phyloP scores from a whole-genome alignment of 169 alveolate genomes.

The Cryptosporidium viatorum region DNA sequence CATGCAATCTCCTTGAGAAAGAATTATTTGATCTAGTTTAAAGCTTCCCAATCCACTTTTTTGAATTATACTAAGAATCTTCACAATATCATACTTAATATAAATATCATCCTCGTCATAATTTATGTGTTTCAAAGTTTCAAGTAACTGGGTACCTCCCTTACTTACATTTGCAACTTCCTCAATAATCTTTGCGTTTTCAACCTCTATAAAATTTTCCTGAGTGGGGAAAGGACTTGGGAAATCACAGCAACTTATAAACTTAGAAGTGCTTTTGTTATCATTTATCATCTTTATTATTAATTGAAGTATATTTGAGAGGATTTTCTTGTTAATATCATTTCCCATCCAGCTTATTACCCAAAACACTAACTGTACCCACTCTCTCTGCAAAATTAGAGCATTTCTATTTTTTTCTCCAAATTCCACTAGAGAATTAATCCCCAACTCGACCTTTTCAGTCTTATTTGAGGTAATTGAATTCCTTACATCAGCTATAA shows the following conservation, averaged over 20 bases:
- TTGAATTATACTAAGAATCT: slow-evolving; percentile 16
- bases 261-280: neutral
- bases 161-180: slow-evolving; percentile 48
- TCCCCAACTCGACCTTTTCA: slow-evolving; percentile 35
- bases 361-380: slow-evolving; percentile 40
- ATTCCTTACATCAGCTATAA: slow-evolving; percentile 28
- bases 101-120: slow-evolving; percentile 36
- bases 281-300: slow-evolving; percentile 47
- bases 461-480: slow-evolving; percentile 4
- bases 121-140: slow-evolving; percentile 17
- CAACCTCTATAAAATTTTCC: neutral
- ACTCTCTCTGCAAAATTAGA: slow-evolving; percentile 45
- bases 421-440: slow-evolving; percentile 37
- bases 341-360: slow-evolving; percentile 54
- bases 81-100: slow-evolving; percentile 41
- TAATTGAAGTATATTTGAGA: slow-evolving; percentile 32
- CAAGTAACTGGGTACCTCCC: slow-evolving; percentile 39
- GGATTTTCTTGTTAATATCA: slow-evolving; percentile 2
- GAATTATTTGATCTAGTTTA: slow-evolving; percentile 32
- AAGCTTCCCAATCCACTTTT: slow-evolving; percentile 24
- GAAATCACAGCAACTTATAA: slow-evolving; percentile 9
- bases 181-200: slow-evolving; percentile 27
- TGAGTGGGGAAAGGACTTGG: neutral
- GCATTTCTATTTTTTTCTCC: slow-evolving; percentile 60
- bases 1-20: slow-evolving; percentile 50